These are phyloP conservation scores for Cladophialophora yegresii DNA, from an alignment of 2,329 filamentous ascomycete genomes.

Conservation along the genomic window DNA sequence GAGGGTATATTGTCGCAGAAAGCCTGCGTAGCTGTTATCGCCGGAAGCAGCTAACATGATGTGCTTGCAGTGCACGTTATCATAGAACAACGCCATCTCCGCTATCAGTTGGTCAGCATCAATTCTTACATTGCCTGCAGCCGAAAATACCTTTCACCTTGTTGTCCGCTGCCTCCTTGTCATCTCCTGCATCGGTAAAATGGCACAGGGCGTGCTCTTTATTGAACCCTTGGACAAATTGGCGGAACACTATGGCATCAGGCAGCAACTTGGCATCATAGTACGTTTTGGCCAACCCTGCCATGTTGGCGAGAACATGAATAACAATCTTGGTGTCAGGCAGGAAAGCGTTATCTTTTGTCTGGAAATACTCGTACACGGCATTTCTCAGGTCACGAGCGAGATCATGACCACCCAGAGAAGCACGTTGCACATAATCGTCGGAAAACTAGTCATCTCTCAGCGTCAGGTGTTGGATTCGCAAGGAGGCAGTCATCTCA, in stretches of 20 bases:
- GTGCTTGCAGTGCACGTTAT: constrained; percentile 45
- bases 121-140: neutral
- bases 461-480: neutral
- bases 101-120: constrained; percentile 17
- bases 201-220: constrained; percentile 44
- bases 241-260: constrained; percentile 36
- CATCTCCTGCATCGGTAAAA: constrained; percentile 48
- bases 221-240: constrained; percentile 49
- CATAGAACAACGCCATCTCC: constrained; percentile 33
- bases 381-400: constrained; percentile 23
- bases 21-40: constrained; percentile 48
- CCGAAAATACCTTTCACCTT: constrained; percentile 45
- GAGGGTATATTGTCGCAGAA: constrained; percentile 41
- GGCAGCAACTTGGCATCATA: constrained; percentile 38
- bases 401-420: constrained; percentile 23
- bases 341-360: constrained; percentile 21
- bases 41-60: constrained; percentile 47
- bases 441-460: constrained; percentile 25
- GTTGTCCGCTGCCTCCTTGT: constrained; percentile 49
- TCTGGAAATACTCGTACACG: constrained; percentile 24
- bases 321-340: constrained; percentile 40
- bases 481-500: constrained; percentile 21
- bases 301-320: constrained; percentile 46
- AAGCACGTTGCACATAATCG: constrained; percentile 19
- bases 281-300: constrained; percentile 44